These are phyloP conservation scores for Aureobasidium leucospermi DNA, from an alignment of 2,329 filamentous ascomycete genomes.

Conservation along the genomic window DNA sequence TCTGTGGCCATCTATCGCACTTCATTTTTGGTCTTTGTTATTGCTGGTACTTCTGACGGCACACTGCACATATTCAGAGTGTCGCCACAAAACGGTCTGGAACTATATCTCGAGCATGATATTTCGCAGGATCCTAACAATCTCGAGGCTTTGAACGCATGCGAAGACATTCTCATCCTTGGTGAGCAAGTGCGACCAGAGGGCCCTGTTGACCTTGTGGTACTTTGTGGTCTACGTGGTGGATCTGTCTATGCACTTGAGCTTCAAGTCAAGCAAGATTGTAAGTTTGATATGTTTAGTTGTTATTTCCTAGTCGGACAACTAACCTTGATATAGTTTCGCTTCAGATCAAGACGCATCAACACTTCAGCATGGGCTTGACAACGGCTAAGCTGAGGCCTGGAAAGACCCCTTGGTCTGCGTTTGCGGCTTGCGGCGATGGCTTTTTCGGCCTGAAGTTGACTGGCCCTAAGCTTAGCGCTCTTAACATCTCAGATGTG, in stretches of 20 bases:
- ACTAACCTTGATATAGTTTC: neutral
- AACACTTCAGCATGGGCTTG: conserved; percentile 9
- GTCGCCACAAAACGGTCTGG: conserved; percentile 10
- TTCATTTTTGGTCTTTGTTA: conserved; percentile 19
- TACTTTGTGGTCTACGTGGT: conserved; percentile 32
- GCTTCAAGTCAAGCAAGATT: neutral
- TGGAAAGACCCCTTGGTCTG: conserved; percentile 14
- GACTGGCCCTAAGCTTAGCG: conserved; percentile 8
- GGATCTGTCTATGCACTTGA: conserved; percentile 22
- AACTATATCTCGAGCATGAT: conserved; percentile 16
- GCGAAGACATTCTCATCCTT: conserved; percentile 26
- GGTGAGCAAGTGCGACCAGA: neutral
- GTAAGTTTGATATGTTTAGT: neutral
- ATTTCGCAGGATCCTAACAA: conserved; percentile 10
- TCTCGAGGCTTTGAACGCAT: conserved; percentile 17
- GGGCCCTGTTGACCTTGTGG: conserved; percentile 14
- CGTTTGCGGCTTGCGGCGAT: conserved; percentile 33
- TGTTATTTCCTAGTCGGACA: too few species aligned
- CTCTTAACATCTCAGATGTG: conserved; percentile 27
- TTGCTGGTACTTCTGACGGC: conserved; percentile 26
- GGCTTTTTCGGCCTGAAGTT: conserved; percentile 30
- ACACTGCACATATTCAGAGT: conserved; percentile 23
- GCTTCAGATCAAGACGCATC: neutral
- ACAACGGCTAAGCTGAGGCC: conserved; percentile 14
- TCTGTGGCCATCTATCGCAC: conserved; percentile 28